phyloP scores from a whole-genome alignment of 2,329 filamentous ascomycete species.

The Triangularia verruculosa region DNA sequence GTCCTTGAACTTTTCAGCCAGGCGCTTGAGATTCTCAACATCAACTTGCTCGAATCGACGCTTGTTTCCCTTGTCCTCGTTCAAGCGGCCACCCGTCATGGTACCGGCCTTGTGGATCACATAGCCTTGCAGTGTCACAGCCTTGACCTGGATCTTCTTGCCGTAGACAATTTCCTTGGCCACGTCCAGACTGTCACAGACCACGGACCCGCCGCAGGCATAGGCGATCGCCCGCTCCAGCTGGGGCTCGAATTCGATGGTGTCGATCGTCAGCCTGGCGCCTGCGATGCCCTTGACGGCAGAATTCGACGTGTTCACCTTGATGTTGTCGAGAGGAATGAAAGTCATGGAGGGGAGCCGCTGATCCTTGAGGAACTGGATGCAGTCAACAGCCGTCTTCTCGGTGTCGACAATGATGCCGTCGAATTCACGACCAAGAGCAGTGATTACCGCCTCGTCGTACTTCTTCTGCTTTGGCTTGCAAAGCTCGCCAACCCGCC shows the following conservation, averaged over 20 bases:
- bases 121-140: slow-evolving; percentile 90
- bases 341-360: slow-evolving; percentile 86
- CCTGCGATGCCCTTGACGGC: slow-evolving; percentile 86
- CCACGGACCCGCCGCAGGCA: slow-evolving; percentile 90
- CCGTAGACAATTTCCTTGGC: slow-evolving; percentile 89
- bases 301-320: slow-evolving; percentile 86
- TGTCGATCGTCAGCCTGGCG: slow-evolving; percentile 88
- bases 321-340: slow-evolving; percentile 94
- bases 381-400: slow-evolving; percentile 90
- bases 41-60: slow-evolving; percentile 88
- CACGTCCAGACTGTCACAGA: slow-evolving; percentile 82
- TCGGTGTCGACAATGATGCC: slow-evolving; percentile 93
- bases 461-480: slow-evolving; percentile 97
- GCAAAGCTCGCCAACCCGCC: slow-evolving; percentile 86
- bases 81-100: slow-evolving; percentile 91
- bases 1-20: slow-evolving; percentile 70
- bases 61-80: slow-evolving; percentile 68
- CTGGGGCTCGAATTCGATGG: slow-evolving; percentile 86
- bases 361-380: slow-evolving; percentile 90
- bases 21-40: slow-evolving; percentile 76
- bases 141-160: slow-evolving; percentile 82
- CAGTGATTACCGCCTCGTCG: slow-evolving; percentile 87
- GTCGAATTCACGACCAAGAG: slow-evolving; percentile 89
- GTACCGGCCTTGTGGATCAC: slow-evolving; percentile 95
- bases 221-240: slow-evolving; percentile 92